These are phyloP conservation scores for Daldinia concentrica DNA, from an alignment of 495 filamentous ascomycete species.

Conservation along the genomic window DNA sequence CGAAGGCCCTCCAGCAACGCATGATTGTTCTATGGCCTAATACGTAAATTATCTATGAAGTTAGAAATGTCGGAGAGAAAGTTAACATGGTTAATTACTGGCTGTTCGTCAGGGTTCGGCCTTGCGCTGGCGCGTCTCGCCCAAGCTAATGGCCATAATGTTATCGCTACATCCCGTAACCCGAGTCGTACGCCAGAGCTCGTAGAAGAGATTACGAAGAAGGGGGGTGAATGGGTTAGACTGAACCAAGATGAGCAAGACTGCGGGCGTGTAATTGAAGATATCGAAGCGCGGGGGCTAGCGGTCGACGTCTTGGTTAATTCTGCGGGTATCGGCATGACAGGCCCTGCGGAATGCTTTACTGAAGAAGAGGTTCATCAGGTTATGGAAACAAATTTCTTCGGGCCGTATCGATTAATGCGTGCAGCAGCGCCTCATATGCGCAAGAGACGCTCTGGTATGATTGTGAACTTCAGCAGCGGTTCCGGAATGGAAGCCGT, in stretches of 20 bases:
- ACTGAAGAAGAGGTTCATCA: conserved; percentile 50
- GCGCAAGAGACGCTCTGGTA: conserved; percentile 50
- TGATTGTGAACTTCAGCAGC: conserved; percentile 57
- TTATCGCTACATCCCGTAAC: conserved; percentile 65
- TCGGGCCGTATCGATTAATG: conserved; percentile 57
- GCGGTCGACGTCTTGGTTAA: conserved; percentile 64
- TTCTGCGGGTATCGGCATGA: conserved; percentile 58
- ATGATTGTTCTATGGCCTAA: neutral
- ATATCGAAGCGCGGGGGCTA: conserved; percentile 37
- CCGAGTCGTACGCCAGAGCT: conserved; percentile 49
- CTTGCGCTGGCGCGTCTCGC: conserved; percentile 52
- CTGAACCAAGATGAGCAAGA: conserved; percentile 60
- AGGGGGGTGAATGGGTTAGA: conserved; percentile 45
- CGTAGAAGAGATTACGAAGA: conserved; percentile 51
- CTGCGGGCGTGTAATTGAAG: conserved; percentile 50
- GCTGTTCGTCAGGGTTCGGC: conserved; percentile 58
- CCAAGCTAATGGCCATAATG: conserved; percentile 61
- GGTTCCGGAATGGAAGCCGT: conserved; percentile 53
- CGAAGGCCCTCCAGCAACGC: neutral
- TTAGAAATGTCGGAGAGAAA: conserved; percentile 6
- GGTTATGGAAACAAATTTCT: conserved; percentile 64
- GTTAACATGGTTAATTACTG: conserved; percentile 55
- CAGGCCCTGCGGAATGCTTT: conserved; percentile 55
- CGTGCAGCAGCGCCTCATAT: conserved; percentile 59
- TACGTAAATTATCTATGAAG: conserved; percentile 28